Percentiles rank a stretch among this genome's conserved stretches.
Evolutionary conservation across 2,329 filamentous ascomycete genomes (phyloP).

Genomic region (Colletotrichum theobromicola): DNA sequence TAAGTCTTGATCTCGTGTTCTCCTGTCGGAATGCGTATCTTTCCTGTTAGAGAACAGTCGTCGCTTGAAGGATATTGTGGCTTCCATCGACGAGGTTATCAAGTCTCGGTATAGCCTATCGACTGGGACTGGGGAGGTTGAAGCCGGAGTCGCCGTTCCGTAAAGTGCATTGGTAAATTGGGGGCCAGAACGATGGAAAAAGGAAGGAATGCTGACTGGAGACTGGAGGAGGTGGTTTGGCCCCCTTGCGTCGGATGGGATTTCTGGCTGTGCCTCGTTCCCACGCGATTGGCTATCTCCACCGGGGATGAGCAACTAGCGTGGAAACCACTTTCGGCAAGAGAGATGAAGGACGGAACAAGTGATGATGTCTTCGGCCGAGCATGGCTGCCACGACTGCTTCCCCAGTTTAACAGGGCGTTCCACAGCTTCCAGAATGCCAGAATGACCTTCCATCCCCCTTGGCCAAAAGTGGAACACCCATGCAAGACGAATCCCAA

Average conservation of each 20-base stretch:
- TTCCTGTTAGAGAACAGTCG: background rate
- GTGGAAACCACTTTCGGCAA: conserved; percentile 2
- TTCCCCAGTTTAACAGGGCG: background rate
- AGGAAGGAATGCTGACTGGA: background rate
- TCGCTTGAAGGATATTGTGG: background rate
- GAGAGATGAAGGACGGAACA: background rate
- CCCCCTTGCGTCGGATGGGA: background rate
- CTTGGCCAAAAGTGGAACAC: background rate
- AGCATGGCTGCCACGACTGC: background rate
- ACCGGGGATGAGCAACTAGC: background rate
- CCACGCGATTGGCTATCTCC: background rate
- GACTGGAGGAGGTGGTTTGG: background rate
- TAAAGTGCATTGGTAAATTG: background rate
- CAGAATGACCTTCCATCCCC: background rate
- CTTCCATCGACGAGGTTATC: background rate
- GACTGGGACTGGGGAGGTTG: background rate
- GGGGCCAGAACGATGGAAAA: background rate
- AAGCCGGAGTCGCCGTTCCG: background rate
- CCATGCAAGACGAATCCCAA: background rate
- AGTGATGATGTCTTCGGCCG: background rate
- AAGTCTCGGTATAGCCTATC: background rate
- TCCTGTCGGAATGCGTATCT: background rate
- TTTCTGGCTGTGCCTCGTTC: background rate
- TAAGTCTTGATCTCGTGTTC: background rate
- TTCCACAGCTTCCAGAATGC: background rate